A percentile compares a stretch with the other conserved stretches of the same genome.
Conservation (phyloP, 225 moss, liverwort and hornwort genomes). For the Pseudoscleropodium purum region DNA sequence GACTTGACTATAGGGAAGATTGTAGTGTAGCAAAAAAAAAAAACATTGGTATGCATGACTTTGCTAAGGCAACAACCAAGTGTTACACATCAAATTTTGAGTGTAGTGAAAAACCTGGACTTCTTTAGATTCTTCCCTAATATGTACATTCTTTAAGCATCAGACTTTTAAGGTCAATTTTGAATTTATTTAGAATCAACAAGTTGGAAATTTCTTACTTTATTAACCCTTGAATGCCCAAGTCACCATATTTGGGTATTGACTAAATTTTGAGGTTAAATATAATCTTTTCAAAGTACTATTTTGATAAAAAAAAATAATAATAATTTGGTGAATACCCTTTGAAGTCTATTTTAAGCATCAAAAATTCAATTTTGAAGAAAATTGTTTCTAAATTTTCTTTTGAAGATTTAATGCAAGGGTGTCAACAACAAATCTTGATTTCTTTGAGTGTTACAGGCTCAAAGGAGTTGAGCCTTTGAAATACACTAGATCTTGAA, state of each 20-base stretch:
- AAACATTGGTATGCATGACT: neutral
- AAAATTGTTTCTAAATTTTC: neutral
- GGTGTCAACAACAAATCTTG: accelerated
- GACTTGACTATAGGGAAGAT: neutral
- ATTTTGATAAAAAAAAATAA: accelerated
- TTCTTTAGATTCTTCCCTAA: neutral
- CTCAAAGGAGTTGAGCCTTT: neutral
- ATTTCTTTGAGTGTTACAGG: accelerated
- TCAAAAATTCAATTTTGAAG: accelerated
- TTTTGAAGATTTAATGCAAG: neutral
- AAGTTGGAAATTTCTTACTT: neutral
- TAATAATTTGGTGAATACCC: no score
- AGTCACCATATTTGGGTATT: neutral
- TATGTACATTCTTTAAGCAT: neutral
- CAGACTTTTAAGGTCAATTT: neutral
- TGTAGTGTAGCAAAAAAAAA: neutral
- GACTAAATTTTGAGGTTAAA: neutral
- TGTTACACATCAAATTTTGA: neutral
- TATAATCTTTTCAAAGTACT: neutral
- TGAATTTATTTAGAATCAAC: neutral
- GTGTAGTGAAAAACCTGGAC: neutral
- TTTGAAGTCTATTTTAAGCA: neutral
- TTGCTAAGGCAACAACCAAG: neutral
- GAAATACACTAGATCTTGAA: no score
- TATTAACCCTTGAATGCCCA: accelerated